phyloP scores from a whole-genome alignment of 2,329 filamentous ascomycete species.

The Arthrobotrys iridis region DNA sequence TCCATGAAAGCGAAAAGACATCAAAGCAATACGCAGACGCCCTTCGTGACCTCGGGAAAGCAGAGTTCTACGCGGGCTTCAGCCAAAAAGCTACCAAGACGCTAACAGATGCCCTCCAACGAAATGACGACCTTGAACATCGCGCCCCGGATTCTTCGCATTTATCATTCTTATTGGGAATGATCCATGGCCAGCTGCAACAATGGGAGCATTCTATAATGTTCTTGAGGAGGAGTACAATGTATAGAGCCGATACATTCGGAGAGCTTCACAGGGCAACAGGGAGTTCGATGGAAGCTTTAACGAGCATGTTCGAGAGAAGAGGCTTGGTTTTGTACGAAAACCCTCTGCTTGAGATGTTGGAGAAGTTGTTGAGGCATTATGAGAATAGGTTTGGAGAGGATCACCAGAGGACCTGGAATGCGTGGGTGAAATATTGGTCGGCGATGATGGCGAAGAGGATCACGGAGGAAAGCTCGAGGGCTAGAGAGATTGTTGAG shows the following conservation, averaged over 20 bases:
- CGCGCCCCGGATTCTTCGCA: slow-evolving; percentile 44
- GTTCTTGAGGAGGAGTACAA: slow-evolving; percentile 39
- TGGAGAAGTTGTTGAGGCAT: slow-evolving; percentile 37
- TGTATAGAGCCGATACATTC: slow-evolving; percentile 43
- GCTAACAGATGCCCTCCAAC: slow-evolving; percentile 25
- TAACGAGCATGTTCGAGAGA: slow-evolving; percentile 32
- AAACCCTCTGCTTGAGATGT: slow-evolving; percentile 35
- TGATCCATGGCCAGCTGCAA: slow-evolving; percentile 39
- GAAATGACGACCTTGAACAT: slow-evolving; percentile 44
- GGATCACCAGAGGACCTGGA: slow-evolving; percentile 44
- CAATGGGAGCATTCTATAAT: slow-evolving; percentile 46
- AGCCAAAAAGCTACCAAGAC: slow-evolving; percentile 17
- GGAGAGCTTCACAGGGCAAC: slow-evolving; percentile 39
- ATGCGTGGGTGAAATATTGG: slow-evolving; percentile 48
- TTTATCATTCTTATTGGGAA: slow-evolving; percentile 36
- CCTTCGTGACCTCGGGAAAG: slow-evolving; percentile 42
- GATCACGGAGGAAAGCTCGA: slow-evolving; percentile 16
- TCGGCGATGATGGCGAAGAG: slow-evolving; percentile 37
- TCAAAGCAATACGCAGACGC: slow-evolving; percentile 47
- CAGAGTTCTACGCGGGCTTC: slow-evolving; percentile 49
- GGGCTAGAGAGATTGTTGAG: slow-evolving; percentile 26
- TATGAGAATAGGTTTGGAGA: slow-evolving; percentile 49
- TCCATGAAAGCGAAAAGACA: slow-evolving; percentile 35
- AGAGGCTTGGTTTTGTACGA: slow-evolving; percentile 38
- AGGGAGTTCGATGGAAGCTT: slow-evolving; percentile 49